Conservation (phyloP, 305 asterid species). For the Rubia peregrina region DNA sequence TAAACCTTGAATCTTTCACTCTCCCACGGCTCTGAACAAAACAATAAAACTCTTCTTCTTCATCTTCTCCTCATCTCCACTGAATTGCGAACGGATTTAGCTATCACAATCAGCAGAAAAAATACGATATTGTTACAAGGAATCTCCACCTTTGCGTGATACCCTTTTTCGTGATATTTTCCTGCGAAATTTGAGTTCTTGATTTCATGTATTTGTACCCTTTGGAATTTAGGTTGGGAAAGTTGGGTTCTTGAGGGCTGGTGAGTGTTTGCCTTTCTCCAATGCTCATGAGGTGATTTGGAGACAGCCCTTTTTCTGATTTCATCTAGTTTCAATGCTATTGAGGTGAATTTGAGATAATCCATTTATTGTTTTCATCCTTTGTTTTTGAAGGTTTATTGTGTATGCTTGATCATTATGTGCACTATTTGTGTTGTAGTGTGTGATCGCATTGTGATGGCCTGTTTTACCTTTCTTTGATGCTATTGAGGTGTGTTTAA, state of each 20-base stretch:
- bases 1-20: conserved; percentile 1
- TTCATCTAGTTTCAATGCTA: not conserved
- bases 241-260: conserved; percentile 9
- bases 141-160: conserved; percentile 11
- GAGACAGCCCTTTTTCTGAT: not conserved
- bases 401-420: too few relatives aligned
- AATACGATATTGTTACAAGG: conserved; percentile 8
- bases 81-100: not conserved
- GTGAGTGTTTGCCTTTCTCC: not conserved
- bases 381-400: not conserved
- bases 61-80: not conserved
- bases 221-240: conserved; percentile 1
- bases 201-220: not conserved
- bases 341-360: not conserved
- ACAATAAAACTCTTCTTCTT: not conserved
- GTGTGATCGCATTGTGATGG: not conserved
- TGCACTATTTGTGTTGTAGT: not conserved
- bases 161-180: not conserved
- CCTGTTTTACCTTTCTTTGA: not conserved
- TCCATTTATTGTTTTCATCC: not conserved
- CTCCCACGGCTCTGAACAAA: not conserved
- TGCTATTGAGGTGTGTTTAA: not conserved
- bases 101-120: not conserved
- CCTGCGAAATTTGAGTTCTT: conserved; percentile 11
- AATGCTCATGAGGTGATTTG: not conserved